Conservation (phyloP, 192 early-diverging fungal genomes). For the Linnemannia schmuckeri region DNA sequence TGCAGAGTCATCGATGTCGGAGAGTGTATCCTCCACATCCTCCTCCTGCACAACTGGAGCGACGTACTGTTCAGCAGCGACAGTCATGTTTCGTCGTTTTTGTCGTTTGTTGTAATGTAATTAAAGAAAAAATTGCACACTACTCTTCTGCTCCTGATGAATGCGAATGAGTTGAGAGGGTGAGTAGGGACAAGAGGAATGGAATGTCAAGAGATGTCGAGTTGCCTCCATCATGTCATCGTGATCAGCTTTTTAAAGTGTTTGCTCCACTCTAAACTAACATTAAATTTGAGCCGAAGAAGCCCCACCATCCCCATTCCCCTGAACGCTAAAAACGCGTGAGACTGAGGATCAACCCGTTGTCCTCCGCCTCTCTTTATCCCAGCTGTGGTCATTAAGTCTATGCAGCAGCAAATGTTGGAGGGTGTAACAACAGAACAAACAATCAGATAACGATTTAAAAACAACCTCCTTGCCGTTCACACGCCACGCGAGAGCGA, state of each 20-base stretch:
- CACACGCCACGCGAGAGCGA: neutral
- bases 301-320: neutral
- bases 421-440: too few species aligned
- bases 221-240: neutral
- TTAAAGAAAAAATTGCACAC: neutral
- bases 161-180: neutral
- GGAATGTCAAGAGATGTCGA: neutral
- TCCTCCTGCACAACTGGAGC: neutral
- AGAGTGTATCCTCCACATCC: constrained; percentile 9
- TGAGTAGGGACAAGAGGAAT: neutral
- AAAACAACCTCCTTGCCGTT: too few species aligned
- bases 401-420: too few species aligned
- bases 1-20: neutral
- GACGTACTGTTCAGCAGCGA: neutral
- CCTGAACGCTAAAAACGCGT: neutral
- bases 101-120: too few species aligned
- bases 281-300: neutral
- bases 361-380: neutral
- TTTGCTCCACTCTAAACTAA: neutral
- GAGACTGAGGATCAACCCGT: neutral
- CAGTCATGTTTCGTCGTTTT: neutral
- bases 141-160: neutral
- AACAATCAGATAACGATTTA: too few species aligned
- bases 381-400: too few species aligned
- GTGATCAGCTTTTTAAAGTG: neutral